A percentile compares a stretch with the other conserved stretches of the same genome.
Evolutionary conservation across 2,329 filamentous ascomycete genomes (phyloP).

Genomic region (Ophiognomonia clavigignenti-juglandacearum): DNA sequence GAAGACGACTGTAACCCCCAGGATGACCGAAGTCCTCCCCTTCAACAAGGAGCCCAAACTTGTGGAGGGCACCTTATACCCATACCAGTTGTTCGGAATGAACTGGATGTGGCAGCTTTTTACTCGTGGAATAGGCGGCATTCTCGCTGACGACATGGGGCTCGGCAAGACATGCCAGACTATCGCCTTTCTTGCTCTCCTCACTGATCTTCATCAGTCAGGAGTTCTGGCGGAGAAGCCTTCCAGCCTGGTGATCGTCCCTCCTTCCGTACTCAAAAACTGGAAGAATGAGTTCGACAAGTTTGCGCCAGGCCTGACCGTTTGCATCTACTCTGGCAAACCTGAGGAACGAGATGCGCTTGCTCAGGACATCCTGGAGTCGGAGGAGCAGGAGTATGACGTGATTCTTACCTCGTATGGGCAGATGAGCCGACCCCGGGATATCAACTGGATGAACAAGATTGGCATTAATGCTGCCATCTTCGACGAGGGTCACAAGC

Average conservation of each 20-base stretch:
- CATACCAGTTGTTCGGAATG: conserved; percentile 89
- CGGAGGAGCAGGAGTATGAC: conserved; percentile 16
- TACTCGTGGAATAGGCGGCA: conserved; percentile 74
- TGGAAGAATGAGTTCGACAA: conserved; percentile 87
- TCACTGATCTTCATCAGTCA: conserved; percentile 59
- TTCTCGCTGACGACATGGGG: conserved; percentile 96
- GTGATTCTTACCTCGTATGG: conserved; percentile 32
- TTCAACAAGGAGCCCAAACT: conserved; percentile 62
- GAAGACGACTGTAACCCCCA: conserved; percentile 21
- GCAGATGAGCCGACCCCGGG: conserved; percentile 49
- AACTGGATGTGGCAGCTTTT: conserved; percentile 92
- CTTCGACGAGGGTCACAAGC: conserved; percentile 89
- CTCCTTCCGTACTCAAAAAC: conserved; percentile 90
- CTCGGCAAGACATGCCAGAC: conserved; percentile 96
- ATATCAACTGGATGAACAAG: conserved; percentile 44
- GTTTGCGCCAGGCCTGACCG: conserved; percentile 73
- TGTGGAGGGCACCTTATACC: conserved; percentile 81
- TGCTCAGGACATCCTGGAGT: conserved; percentile 42
- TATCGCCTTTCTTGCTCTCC: conserved; percentile 81
- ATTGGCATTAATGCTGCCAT: conserved; percentile 55
- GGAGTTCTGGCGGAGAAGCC: conserved; percentile 33
- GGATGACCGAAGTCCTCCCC: conserved; percentile 35
- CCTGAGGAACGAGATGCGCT: conserved; percentile 64
- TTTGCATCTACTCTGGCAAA: conserved; percentile 66
- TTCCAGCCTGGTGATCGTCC: conserved; percentile 83